These are phyloP conservation scores for Stenocarpella maydis DNA, from an alignment of 2,329 filamentous ascomycete genomes.

Conservation along the genomic window DNA sequence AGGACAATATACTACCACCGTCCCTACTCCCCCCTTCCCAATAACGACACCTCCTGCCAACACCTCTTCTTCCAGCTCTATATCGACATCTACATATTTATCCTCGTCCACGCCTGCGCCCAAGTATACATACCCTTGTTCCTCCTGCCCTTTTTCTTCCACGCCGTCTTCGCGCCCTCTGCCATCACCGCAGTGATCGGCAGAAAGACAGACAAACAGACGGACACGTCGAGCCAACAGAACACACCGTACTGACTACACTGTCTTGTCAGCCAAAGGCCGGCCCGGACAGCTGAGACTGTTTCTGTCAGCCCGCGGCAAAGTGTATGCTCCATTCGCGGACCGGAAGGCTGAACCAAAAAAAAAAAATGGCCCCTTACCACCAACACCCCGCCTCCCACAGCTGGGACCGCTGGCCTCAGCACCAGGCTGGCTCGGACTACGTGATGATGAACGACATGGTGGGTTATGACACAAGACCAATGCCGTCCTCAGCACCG, in stretches of 20 bases:
- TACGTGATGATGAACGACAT: slow-evolving; percentile 60
- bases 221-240: not conserved
- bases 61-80: not conserved
- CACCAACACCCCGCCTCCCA: slow-evolving; percentile 53
- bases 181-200: not conserved
- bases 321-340: slow-evolving; percentile 40
- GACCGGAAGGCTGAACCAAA: slow-evolving; percentile 40
- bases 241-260: not conserved
- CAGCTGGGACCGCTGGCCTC: slow-evolving; percentile 65
- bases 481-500: slow-evolving; percentile 45
- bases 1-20: slow-evolving; percentile 8
- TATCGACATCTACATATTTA: not conserved
- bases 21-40: slow-evolving; percentile 23
- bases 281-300: slow-evolving; percentile 20
- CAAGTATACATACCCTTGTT: not conserved
- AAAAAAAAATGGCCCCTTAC: slow-evolving; percentile 56
- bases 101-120: not conserved
- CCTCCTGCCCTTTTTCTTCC: not conserved
- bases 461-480: slow-evolving; percentile 59
- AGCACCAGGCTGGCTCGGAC: slow-evolving; percentile 51
- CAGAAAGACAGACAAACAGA: not conserved
- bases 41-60: not conserved
- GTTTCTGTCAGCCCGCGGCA: slow-evolving; percentile 21
- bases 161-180: slow-evolving; percentile 1
- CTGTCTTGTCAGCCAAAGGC: slow-evolving; percentile 7